Evolutionary conservation across 345 rosid genomes (phyloP).

Genomic region (Angophora floribunda): DNA sequence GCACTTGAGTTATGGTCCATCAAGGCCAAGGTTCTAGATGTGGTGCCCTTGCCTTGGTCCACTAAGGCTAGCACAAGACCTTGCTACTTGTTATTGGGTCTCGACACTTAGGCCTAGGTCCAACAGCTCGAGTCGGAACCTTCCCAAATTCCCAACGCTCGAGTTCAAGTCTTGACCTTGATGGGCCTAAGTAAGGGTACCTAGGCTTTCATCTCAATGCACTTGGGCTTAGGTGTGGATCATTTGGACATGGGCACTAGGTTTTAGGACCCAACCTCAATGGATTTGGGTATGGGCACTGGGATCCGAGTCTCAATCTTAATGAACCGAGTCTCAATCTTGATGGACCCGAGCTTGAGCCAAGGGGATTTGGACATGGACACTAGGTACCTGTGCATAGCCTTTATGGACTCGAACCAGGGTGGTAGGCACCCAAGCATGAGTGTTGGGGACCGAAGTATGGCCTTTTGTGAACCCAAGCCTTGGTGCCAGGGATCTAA

Average conservation of each 20-base stretch:
- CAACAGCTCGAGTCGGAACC: not conserved
- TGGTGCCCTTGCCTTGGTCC: not conserved
- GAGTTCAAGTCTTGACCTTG: not conserved
- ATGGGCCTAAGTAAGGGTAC: not conserved
- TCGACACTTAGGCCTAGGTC: fast-evolving
- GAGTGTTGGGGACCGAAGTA: not conserved
- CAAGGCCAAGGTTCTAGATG: not conserved
- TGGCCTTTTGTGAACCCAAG: not conserved
- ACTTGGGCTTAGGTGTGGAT: not conserved
- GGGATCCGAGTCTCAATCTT: not conserved
- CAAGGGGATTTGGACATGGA: not conserved
- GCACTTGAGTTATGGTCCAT: not conserved
- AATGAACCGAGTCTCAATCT: not conserved
- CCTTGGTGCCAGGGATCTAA: not conserved
- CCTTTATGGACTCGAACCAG: fast-evolving
- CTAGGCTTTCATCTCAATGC: not conserved
- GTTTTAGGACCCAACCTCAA: not conserved
- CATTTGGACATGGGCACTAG: not conserved
- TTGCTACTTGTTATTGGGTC: not conserved
- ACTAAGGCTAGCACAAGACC: not conserved
- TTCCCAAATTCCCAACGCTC: not conserved
- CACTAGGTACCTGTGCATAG: fast-evolving
- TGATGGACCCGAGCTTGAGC: fast-evolving
- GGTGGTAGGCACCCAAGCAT: not conserved
- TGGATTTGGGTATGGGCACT: not conserved